A percentile compares a stretch with the other conserved stretches of the same genome.
Evolutionary conservation across 176 grass and related monocot genomes (phyloP).

Genomic region (Puya raimondii): DNA sequence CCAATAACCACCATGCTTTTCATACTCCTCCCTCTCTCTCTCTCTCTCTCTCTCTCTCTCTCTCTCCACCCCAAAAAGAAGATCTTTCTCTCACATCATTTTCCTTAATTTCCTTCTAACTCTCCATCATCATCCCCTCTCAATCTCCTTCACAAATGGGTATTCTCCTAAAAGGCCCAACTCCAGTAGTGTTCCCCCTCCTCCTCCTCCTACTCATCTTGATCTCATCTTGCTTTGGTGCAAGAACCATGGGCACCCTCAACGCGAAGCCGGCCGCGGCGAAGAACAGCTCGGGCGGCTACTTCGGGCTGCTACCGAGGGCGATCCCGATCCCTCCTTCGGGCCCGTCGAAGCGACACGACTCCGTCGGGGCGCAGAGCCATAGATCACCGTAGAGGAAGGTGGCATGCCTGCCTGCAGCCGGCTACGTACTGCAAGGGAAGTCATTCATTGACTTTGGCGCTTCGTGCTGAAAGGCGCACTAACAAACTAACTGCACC

Average conservation of each 20-base stretch:
- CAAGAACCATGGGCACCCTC: constrained; percentile 50
- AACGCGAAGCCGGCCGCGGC: constrained; percentile 32
- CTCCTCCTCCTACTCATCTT: constrained; percentile 21
- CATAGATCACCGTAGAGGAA: constrained; percentile 6
- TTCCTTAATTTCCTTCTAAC: no score
- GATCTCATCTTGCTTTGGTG: constrained; percentile 32
- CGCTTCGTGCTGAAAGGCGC: no score
- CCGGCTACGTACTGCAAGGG: no score
- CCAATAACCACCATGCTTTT: no score
- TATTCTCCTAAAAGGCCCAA: not conserved
- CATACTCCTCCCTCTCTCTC: no score
- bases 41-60: no score
- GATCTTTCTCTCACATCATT: no score
- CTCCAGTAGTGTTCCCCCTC: constrained; percentile 9
- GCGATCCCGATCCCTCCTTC: constrained; percentile 41
- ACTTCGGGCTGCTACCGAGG: constrained; percentile 61
- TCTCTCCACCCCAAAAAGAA: no score
- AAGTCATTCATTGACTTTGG: no score
- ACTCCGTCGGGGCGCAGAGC: constrained; percentile 60
- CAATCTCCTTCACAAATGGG: constrained; percentile 9
- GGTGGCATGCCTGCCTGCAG: no score
- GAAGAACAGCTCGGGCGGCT: constrained; percentile 27
- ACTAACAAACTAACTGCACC: no score
- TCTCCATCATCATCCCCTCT: not conserved
- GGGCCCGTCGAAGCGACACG: constrained; percentile 63